Conservation (phyloP, 2,329 filamentous ascomycete species). For the Ophiobolus disseminans region DNA sequence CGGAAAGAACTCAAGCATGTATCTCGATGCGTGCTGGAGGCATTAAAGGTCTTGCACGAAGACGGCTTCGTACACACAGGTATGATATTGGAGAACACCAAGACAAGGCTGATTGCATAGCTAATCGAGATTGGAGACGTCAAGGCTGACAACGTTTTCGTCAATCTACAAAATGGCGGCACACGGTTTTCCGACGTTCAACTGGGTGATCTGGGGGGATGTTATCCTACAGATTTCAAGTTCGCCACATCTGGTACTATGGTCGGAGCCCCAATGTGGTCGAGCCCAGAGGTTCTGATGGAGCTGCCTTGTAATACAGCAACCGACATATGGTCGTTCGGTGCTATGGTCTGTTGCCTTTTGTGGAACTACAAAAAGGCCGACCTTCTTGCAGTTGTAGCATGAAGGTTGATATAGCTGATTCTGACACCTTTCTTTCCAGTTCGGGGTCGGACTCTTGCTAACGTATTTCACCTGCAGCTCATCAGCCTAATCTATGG, state of each 20-base stretch:
- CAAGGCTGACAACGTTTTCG: constrained; percentile 50
- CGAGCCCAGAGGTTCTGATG: constrained; percentile 45
- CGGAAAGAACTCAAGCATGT: constrained; percentile 28
- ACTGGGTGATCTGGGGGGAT: constrained; percentile 44
- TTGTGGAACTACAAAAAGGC: no score
- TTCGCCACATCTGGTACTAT: constrained; percentile 25
- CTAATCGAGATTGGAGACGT: constrained; percentile 20
- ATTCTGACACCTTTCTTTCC: no score
- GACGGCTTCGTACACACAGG: constrained; percentile 33
- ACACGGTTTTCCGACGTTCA: constrained; percentile 44
- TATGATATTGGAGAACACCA: constrained; percentile 9
- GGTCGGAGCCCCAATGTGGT: constrained; percentile 48
- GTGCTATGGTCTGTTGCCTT: constrained; percentile 40
- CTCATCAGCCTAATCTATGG: constrained; percentile 38
- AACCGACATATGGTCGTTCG: constrained; percentile 53
- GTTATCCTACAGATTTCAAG: constrained; percentile 24
- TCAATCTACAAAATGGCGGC: constrained; percentile 37
- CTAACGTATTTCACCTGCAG: constrained; percentile 9
- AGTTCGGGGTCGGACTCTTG: no score
- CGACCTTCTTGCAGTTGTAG: no score
- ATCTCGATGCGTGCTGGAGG: constrained; percentile 22
- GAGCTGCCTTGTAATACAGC: constrained; percentile 44
- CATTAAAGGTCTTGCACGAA: constrained; percentile 29
- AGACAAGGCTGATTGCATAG: not conserved
- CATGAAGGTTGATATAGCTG: no score